Base-by-base conservation (phyloP, 225 moss, liverwort and hornwort species). In the Straminergon stramineum region DNA sequence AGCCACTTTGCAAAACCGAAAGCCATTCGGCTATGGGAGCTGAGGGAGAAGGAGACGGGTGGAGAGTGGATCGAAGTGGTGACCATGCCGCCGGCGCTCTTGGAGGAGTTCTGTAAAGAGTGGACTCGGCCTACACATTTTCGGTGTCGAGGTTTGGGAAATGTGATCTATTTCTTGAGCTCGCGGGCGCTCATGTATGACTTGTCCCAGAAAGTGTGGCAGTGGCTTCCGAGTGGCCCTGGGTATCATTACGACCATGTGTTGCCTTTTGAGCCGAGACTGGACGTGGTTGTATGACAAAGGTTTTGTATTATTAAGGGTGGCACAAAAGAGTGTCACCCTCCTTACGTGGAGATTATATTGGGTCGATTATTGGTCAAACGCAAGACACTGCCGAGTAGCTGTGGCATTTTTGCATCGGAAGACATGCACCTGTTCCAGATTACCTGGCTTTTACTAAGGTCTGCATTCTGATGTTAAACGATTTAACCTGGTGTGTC, bases 121-220 rank as follows among this genome's bases (percentile, higher is more conserved):
- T 95, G 95, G 95, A 90, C 90, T 10, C 93, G 95, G 37, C 95
- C 95, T 5, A 95, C 95, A 17, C 93, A 95, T 84, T 95, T 95
- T 26, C 90, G 95, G 62, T 95, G 95, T 70, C 93, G 95, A 45
- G 95, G 95, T 13, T 70, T 95, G 60, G 95, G 95, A 31, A 93
- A 93, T 20, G 95, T 95, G 60, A 95, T 95, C 39, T 95, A 95
- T 45, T 95, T 95, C 32, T 60, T 95, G 57, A 95, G 95, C 79
- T 95, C 95, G 24, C 91, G 95, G 55, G 95, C 95, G 21, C 95
- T 95, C 39, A 95, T 95, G 95, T 95, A 95, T 35, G 95, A 95
- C 52, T 87, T 95, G 62, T 93, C 95, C 2, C 92, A 92, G 79
- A 92, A 95, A 87, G 92, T 95, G 70, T 95, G 95, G 95, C 95